These are phyloP conservation scores for Ganoderma sinense DNA, from an alignment of 1,284 basidiomycete species.

Conservation along the genomic window DNA sequence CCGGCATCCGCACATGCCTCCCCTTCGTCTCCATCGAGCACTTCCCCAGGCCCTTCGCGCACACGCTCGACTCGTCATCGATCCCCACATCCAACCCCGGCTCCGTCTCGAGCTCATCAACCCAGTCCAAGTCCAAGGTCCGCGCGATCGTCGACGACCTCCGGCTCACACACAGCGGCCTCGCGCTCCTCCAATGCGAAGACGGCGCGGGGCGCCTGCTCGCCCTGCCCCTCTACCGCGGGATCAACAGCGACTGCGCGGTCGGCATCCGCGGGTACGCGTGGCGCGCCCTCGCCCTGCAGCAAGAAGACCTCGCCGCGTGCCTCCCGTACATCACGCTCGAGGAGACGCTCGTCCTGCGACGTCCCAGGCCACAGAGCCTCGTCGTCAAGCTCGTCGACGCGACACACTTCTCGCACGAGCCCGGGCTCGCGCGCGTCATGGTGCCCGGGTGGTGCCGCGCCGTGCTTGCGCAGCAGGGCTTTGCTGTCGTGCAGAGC, in stretches of 20 bases:
- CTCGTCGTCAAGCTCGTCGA: background rate
- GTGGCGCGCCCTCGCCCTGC: background rate
- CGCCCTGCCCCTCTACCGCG: background rate
- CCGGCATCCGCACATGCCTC: conserved; percentile 1
- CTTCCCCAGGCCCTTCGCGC: background rate
- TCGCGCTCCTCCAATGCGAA: background rate
- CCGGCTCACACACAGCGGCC: background rate
- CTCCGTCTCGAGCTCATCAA: background rate
- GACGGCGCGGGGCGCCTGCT: background rate
- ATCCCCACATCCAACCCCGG: background rate
- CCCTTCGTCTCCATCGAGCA: conserved; percentile 1
- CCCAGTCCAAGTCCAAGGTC: background rate
- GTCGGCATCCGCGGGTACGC: background rate
- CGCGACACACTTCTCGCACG: background rate
- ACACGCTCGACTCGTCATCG: background rate
- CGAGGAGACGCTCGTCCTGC: background rate
- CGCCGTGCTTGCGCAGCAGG: background rate
- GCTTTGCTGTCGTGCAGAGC: background rate
- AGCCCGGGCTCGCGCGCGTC: background rate
- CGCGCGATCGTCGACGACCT: background rate
- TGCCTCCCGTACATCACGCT: conserved; percentile 2
- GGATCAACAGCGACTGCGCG: background rate
- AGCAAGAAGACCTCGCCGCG: background rate
- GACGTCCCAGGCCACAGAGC: background rate
- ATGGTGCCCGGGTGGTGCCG: background rate